Evolutionary conservation across 2,329 filamentous ascomycete genomes (phyloP), one percentile per base, ranked within the genome.

Genomic region (Gyromitra esculenta): DNA sequence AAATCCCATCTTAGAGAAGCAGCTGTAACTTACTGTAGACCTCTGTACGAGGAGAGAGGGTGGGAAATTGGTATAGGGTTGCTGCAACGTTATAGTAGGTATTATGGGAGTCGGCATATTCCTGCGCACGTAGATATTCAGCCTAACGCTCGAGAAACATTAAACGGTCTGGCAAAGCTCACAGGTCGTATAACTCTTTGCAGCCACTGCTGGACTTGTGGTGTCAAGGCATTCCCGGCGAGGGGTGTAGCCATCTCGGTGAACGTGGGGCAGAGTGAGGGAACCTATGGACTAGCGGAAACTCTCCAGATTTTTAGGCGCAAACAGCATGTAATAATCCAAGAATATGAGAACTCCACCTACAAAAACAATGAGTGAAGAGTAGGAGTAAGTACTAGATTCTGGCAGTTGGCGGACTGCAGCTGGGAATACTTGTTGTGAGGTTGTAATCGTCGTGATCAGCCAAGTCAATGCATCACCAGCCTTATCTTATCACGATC

Each of bases 71-170:
- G 41, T 92, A 88, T 68, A 99, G 89, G 37, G 91, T 89, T 82
- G 93, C 91, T 78, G 92, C 94, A 80, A 96, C 91, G 84, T 98
- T 94, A 83, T 92, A 92, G 85, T 98, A 98, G 69, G 94, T 93
- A 77, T 94, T 91, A 82, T 95, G 96, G 75, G 96, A 91, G 85
- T 98, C 93, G 83, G 90, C 90, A 83, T 99, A 98, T 88, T 97
- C 93, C 92, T 98, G 83, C 41, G 11, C 11, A 48, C 41, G 45
- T n/a, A 48, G 6, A 52, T 48, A 68, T 57, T 74, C 43, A 68
- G 56, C 48, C 8, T 18, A 13, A 39, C 25, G 18, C n/a, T 59
- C 11, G 11, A 37, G 8, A 21, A 45, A 35, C 41, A 13, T n/a
- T 65, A 59, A 60, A n/a, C 45, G n/a, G 31, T 25, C 13, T 7